Conservation (phyloP, 163 green algal species). For the Volvox carteri region DNA sequence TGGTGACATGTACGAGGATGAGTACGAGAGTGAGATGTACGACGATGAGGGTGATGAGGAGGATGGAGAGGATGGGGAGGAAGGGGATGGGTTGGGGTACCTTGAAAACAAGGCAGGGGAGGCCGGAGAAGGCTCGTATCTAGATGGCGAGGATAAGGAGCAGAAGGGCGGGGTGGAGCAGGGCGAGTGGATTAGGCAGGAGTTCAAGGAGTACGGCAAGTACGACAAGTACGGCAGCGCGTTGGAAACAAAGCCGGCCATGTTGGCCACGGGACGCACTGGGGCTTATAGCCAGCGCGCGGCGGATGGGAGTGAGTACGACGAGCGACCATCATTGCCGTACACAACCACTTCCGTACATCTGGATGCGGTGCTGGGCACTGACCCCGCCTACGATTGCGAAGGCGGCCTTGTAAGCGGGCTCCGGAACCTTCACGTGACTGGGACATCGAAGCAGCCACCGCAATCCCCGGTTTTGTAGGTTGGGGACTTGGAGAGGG, state of each 20-base stretch:
- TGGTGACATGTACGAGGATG: background rate
- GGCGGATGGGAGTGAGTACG: too few relatives aligned
- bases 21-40: conserved; percentile 16
- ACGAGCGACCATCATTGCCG: too few relatives aligned
- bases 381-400: too few relatives aligned
- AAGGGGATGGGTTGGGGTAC: background rate
- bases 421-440: too few relatives aligned
- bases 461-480: too few relatives aligned
- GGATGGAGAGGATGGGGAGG: background rate
- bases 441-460: too few relatives aligned
- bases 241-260: background rate
- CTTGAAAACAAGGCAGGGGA: background rate
- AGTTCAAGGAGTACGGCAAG: background rate
- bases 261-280: background rate
- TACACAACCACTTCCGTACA: too few relatives aligned
- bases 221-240: background rate
- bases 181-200: background rate
- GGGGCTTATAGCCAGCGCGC: background rate
- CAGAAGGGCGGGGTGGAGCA: background rate
- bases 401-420: too few relatives aligned
- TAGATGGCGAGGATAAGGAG: background rate
- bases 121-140: background rate
- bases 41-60: background rate
- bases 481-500: too few relatives aligned
- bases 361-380: too few relatives aligned